Percentiles rank a stretch among this genome's conserved stretches.
These are phyloP conservation scores for Suillus lakei DNA, from an alignment of 768 basidiomycete genomes.

Conservation along the genomic window DNA sequence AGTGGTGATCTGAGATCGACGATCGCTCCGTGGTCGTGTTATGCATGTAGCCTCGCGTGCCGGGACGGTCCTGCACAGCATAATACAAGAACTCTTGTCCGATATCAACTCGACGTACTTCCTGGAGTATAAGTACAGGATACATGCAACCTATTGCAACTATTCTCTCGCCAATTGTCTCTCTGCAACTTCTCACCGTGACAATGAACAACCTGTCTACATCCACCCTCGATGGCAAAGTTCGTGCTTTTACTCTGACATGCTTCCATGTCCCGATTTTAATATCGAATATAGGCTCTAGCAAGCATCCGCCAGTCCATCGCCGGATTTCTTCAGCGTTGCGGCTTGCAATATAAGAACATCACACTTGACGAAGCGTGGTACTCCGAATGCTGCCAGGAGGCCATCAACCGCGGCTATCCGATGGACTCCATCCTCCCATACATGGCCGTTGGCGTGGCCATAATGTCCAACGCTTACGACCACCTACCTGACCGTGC, in stretches of 20 bases:
- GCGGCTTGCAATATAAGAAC: background rate
- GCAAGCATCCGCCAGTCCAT: background rate
- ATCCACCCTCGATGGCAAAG: background rate
- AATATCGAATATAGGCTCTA: background rate
- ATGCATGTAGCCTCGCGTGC: background rate
- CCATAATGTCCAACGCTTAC: slow-evolving; percentile 16
- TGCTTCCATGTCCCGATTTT: background rate
- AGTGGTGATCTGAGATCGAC: background rate
- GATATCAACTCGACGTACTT: background rate
- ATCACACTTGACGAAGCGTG: background rate
- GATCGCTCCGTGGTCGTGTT: background rate
- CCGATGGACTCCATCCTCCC: background rate
- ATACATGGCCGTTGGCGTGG: background rate
- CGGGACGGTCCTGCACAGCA: background rate
- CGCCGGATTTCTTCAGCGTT: slow-evolving; percentile 1
- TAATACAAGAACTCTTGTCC: background rate
- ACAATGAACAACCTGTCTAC: background rate
- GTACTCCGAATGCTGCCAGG: background rate
- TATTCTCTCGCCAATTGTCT: background rate
- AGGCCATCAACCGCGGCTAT: background rate
- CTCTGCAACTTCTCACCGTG: background rate
- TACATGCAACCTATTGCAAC: background rate
- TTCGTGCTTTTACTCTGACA: background rate
- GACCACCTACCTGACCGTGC: slow-evolving; percentile 29
- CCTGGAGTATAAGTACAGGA: background rate